Evolutionary conservation across 768 basidiomycete genomes (phyloP).

Genomic region (Dentipellis fragilis): DNA sequence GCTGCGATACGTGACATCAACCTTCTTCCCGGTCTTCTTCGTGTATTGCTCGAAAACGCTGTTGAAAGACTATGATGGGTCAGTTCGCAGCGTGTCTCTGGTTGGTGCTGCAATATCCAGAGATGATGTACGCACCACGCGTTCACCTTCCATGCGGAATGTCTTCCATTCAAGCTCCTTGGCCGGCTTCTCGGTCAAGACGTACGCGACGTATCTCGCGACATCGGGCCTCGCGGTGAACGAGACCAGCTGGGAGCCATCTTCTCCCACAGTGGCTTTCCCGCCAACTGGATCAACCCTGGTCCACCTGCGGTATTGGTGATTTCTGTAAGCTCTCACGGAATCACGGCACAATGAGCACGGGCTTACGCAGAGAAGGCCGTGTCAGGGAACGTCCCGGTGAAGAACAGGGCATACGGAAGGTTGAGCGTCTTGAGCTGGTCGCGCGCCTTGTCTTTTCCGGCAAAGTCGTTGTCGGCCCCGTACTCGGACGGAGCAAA

Average conservation of each 20-base stretch:
- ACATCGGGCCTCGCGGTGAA: constrained; percentile 5
- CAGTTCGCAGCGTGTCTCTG: too few relatives aligned
- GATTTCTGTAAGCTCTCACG: not conserved
- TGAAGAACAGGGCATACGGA: constrained; percentile 4
- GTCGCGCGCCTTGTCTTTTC: not conserved
- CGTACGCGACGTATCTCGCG: constrained; percentile 7
- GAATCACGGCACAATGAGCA: not conserved
- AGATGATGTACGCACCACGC: not conserved
- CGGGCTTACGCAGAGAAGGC: not conserved
- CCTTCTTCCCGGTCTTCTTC: not conserved
- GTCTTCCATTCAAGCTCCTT: not conserved
- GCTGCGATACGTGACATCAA: not conserved
- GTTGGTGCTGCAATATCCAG: not conserved
- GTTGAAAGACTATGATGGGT: constrained; percentile 2
- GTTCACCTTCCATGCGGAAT: not conserved
- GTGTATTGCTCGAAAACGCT: constrained; percentile 3
- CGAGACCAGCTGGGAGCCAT: constrained; percentile 2
- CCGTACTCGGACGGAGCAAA: constrained; percentile 17
- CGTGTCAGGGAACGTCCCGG: constrained; percentile 1
- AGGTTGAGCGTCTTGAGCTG: constrained; percentile 3
- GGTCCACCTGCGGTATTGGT: not conserved
- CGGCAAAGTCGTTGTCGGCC: constrained; percentile 2
- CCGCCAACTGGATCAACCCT: not conserved
- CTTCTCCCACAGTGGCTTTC: not conserved
- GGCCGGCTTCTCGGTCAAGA: constrained; percentile 1